These are phyloP conservation scores for Elaeagnus macrophylla DNA, from an alignment of 306 rosid species.

Conservation along the genomic window DNA sequence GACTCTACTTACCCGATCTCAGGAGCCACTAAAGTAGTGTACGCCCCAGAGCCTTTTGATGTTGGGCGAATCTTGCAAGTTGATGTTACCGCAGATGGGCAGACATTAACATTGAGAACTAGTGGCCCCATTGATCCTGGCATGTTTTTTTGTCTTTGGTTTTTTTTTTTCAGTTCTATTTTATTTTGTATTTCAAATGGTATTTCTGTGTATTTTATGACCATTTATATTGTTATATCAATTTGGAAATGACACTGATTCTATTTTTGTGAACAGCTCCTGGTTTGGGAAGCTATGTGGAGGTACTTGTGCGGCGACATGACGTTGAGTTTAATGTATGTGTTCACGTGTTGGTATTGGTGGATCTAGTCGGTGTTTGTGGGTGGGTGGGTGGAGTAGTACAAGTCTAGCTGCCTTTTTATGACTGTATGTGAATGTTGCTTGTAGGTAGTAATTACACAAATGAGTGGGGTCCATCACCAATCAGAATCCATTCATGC, in stretches of 20 bases:
- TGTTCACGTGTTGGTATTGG: constrained; percentile 13
- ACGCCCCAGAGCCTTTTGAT: constrained; percentile 88
- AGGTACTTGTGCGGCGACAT: constrained; percentile 82
- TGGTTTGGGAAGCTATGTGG: constrained; percentile 90
- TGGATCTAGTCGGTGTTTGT: background rate
- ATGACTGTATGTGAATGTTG: background rate
- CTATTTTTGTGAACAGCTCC: constrained; percentile 56
- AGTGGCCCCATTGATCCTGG: constrained; percentile 84
- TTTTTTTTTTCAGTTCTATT: constrained; percentile 5
- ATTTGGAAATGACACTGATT: constrained; percentile 7
- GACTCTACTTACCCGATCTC: constrained; percentile 19
- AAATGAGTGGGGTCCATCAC: constrained; percentile 54
- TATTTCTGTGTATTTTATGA: constrained; percentile 8
- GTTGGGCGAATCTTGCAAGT: constrained; percentile 73
- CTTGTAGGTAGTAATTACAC: constrained; percentile 64
- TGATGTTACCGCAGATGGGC: constrained; percentile 35
- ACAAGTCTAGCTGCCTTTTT: background rate
- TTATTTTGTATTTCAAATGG: background rate
- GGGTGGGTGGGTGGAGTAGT: background rate
- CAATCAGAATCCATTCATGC: constrained; percentile 64
- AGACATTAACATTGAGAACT: constrained; percentile 47
- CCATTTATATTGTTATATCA: background rate
- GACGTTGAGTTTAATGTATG: constrained; percentile 80
- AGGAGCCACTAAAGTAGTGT: constrained; percentile 77
- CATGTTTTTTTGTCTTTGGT: constrained; percentile 24